Evolutionary conservation across 202 grass and related monocot species (phyloP).

Genomic region (Setaria viridis): DNA sequence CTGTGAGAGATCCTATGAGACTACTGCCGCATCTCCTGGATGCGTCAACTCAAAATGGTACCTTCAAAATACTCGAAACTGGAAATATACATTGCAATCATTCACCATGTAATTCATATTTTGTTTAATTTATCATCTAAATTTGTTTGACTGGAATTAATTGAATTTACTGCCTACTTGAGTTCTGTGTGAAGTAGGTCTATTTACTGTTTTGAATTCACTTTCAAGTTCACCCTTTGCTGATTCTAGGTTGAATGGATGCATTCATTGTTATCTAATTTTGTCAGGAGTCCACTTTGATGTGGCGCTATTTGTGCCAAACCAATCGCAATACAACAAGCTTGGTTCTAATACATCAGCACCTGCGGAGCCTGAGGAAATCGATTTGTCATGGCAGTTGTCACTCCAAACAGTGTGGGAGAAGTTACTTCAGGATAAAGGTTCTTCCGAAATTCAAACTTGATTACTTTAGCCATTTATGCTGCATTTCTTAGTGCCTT

Average conservation of each 20-base stretch:
- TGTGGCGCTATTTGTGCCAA: conserved; percentile 90
- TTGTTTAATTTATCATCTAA: conserved; percentile 13
- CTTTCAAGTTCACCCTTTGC: not conserved
- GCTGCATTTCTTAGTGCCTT: conserved; percentile 6
- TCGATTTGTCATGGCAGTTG: conserved; percentile 93
- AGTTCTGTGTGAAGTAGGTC: conserved; percentile 1
- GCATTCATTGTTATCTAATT: conserved; percentile 34
- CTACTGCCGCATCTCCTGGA: conserved; percentile 80
- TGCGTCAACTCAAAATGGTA: conserved; percentile 73
- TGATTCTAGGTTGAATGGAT: conserved; percentile 9
- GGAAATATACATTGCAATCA: conserved; percentile 14
- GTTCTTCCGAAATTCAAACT: conserved; percentile 35
- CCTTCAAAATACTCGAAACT: conserved; percentile 11
- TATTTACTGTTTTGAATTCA: not conserved
- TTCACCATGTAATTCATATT: not conserved
- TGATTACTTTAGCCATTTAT: conserved; percentile 24
- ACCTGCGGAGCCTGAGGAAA: conserved; percentile 76
- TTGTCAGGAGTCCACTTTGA: conserved; percentile 76
- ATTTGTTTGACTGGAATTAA: not conserved
- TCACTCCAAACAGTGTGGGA: conserved; percentile 87
- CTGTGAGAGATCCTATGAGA: conserved; percentile 87
- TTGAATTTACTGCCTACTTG: not conserved
- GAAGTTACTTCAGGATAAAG: conserved; percentile 68
- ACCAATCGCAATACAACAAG: conserved; percentile 91
- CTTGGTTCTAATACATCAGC: conserved; percentile 74